Base-by-base conservation (phyloP, 1,284 basidiomycete species). In the Irpex lacteus region DNA sequence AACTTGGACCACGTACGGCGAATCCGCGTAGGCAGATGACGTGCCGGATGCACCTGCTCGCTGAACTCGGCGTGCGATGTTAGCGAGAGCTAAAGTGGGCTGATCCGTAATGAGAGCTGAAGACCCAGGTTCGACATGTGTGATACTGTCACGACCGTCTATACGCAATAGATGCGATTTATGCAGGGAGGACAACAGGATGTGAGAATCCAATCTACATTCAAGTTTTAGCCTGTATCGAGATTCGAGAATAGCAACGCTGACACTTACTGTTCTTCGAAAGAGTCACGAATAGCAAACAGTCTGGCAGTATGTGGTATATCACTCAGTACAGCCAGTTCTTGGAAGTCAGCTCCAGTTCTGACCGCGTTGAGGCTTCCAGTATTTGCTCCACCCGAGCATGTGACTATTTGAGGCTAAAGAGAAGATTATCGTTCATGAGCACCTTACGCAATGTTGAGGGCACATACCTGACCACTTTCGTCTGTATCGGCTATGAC, bases 271-370 rank as follows among this genome's bases (percentile, higher is more conserved):
- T 69, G 67, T 63, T 83, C 82, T 36, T 80, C 73, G 64, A 79
- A 85, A n/a, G 69, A 76, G 32, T 77, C 69, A n/a, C 82, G 80
- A 21, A 95, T 67, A 0, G 90, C 74, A 87, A 91, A 96, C 5
- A 95, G 74, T 15, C 80, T 77, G 7, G 84, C 82, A 4, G 92
- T 80, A 59, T 85, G 80, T 0, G 78, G 72, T 34, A 95, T 68
- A 0, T 89, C 91, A 26, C 87, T 82, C 5, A 95, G 71, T 26
- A 76, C 75, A 0, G 89, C 86, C 4, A 87, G 69, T 68, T 92
- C 89, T 60, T 88, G 82, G 70, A 97, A 87, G 62, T 94, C 91
- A 0, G 94, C 95, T 2, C 96, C 96, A 66, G 89, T 95, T 64
- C 94, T 83, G 7, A 98, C 85, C 32, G 96, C 77, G 47, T 94